These are phyloP conservation scores for Emericellopsis cladophorae DNA, from an alignment of 2,329 filamentous ascomycete genomes.

Conservation along the genomic window DNA sequence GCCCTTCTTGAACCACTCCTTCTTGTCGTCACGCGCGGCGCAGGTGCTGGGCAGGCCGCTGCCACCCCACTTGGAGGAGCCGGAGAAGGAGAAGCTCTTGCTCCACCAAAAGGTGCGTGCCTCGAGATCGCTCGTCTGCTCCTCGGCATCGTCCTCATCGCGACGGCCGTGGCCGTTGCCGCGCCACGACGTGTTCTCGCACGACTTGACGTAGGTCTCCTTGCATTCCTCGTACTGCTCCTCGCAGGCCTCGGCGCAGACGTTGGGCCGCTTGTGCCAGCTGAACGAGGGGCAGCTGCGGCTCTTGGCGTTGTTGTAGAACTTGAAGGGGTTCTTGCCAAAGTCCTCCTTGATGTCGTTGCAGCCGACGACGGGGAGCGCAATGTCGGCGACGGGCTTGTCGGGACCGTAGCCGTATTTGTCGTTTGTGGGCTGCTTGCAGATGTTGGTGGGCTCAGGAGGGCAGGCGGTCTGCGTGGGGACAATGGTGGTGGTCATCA, in stretches of 20 bases:
- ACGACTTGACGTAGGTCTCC: constrained; percentile 34
- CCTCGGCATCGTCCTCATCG: constrained; percentile 4
- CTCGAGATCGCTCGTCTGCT: constrained; percentile 9
- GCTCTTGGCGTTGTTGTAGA: constrained; percentile 32
- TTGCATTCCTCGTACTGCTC: constrained; percentile 36
- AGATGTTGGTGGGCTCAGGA: constrained; percentile 37
- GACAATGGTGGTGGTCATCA: constrained; percentile 3
- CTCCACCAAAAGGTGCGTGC: background rate
- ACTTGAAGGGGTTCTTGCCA: constrained; percentile 32
- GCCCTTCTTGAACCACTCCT: constrained; percentile 1
- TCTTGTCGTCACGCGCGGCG: background rate
- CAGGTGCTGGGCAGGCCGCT: background rate
- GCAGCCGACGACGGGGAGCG: constrained; percentile 39
- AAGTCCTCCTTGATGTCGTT: constrained; percentile 35
- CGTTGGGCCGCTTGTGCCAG: constrained; percentile 20
- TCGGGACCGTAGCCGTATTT: constrained; percentile 56
- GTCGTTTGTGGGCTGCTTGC: constrained; percentile 38
- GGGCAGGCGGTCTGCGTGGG: constrained; percentile 20
- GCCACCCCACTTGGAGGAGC: background rate
- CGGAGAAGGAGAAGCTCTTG: background rate
- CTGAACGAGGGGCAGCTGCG: constrained; percentile 29
- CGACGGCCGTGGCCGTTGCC: constrained; percentile 10
- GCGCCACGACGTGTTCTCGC: constrained; percentile 19
- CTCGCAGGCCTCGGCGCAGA: constrained; percentile 39
- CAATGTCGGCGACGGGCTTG: constrained; percentile 38